phyloP scores from a whole-genome alignment of 805 yeast species.

The Candida loeiensis region DNA sequence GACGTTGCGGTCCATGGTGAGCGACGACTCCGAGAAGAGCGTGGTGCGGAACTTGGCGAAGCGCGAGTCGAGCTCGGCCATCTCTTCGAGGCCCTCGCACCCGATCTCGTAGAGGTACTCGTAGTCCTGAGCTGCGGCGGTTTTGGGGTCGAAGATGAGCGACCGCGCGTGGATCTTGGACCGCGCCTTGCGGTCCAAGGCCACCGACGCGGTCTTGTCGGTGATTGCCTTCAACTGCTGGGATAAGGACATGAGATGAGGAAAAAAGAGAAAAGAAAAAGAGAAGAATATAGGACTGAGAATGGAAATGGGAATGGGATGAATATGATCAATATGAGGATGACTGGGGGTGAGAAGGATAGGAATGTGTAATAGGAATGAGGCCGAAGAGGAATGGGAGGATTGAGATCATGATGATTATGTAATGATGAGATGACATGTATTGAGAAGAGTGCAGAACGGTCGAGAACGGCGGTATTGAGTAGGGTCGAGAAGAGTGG shows the following conservation, averaged over 20 bases:
- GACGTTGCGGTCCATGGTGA: constrained; percentile 75
- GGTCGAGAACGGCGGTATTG: no score
- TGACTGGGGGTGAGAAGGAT: no score
- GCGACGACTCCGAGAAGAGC: constrained; percentile 78
- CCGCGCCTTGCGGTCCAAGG: constrained; percentile 81
- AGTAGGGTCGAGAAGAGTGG: no score
- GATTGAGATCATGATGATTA: no score
- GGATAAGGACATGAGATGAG: constrained; percentile 47
- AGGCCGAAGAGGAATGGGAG: no score
- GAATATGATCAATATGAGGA: no score
- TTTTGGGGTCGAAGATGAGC: constrained; percentile 76
- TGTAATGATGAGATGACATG: no score
- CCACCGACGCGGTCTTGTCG: constrained; percentile 61
- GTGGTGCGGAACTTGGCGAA: constrained; percentile 68
- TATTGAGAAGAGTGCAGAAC: no score
- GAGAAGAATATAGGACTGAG: neutral
- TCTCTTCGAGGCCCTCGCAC: constrained; percentile 69
- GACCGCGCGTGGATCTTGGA: constrained; percentile 87
- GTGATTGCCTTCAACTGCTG: constrained; percentile 76
- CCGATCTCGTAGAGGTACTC: constrained; percentile 74
- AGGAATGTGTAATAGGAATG: no score
- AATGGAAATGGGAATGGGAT: neutral
- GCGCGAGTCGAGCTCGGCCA: constrained; percentile 68
- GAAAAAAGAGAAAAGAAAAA: neutral
- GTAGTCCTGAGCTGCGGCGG: constrained; percentile 92